Percentiles rank a stretch among this genome's conserved stretches.
phyloP scores from a whole-genome alignment of 129 eudicot species.

The Rutidosis leptorrhynchoides region DNA sequence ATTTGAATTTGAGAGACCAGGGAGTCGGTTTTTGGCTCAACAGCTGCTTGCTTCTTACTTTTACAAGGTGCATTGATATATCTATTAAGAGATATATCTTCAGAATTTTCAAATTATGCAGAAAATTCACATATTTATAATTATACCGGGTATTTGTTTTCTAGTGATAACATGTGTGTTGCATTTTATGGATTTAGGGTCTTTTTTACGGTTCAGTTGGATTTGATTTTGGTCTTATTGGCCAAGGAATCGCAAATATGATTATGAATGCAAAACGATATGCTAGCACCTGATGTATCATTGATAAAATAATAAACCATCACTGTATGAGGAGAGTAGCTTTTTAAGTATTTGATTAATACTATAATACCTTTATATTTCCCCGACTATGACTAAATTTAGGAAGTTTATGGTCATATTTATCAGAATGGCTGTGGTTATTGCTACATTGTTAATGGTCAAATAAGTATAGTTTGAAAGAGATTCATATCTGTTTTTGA shows the following conservation, averaged over 20 bases:
- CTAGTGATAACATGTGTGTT: constrained; percentile 18
- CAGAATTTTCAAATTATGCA: neutral
- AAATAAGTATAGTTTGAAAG: neutral
- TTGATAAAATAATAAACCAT: constrained; percentile 7
- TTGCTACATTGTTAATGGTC: neutral
- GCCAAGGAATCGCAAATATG: constrained; percentile 95
- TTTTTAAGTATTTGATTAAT: too few relatives aligned
- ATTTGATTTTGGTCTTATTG: constrained; percentile 90
- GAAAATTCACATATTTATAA: neutral
- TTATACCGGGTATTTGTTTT: constrained; percentile 3
- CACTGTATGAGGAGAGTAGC: too few relatives aligned
- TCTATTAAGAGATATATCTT: neutral
- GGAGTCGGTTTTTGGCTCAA: constrained; percentile 68
- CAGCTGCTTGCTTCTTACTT: constrained; percentile 82
- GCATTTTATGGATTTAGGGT: constrained; percentile 50
- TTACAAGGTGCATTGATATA: constrained; percentile 68
- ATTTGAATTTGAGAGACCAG: constrained; percentile 72
- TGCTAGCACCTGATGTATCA: constrained; percentile 9
- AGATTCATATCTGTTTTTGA: neutral
- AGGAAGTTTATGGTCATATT: neutral
- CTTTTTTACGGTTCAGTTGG: constrained; percentile 89
- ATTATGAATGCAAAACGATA: constrained; percentile 96
- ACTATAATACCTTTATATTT: too few relatives aligned
- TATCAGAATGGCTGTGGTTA: neutral
- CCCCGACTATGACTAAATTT: too few relatives aligned